phyloP scores from a whole-genome alignment of 2,329 filamentous ascomycete species.

The Pseudocercospora musae region DNA sequence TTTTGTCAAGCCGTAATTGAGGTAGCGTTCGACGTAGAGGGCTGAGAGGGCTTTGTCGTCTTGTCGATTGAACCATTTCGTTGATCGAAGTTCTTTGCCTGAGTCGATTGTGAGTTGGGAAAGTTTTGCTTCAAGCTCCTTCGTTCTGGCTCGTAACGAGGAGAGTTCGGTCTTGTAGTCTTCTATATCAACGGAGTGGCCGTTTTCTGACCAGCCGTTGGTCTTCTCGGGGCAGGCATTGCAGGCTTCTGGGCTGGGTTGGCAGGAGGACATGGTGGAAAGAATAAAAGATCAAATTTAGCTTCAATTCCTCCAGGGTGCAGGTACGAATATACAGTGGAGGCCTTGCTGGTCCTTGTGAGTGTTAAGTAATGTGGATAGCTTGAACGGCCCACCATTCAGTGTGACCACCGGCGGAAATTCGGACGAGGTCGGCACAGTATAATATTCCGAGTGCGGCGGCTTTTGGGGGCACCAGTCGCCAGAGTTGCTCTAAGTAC shows the following conservation, averaged over 20 bases:
- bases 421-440: neutral
- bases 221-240: slow-evolving; percentile 1
- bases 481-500: neutral
- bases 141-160: slow-evolving; percentile 28
- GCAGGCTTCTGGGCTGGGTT: slow-evolving; percentile 15
- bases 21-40: slow-evolving; percentile 33
- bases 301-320: neutral
- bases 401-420: neutral
- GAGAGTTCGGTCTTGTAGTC: slow-evolving; percentile 33
- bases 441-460: neutral
- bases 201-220: slow-evolving; percentile 13
- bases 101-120: slow-evolving; percentile 15
- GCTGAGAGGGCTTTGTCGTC: slow-evolving; percentile 32
- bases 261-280: slow-evolving; percentile 7
- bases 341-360: neutral
- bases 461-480: neutral
- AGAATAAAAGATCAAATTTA: neutral
- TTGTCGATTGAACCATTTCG: slow-evolving; percentile 30
- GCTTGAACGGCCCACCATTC: slow-evolving; percentile 1
- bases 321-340: neutral
- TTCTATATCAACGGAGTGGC: slow-evolving; percentile 28
- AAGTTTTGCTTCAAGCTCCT: slow-evolving; percentile 30
- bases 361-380: slow-evolving; percentile 1
- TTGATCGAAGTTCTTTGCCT: slow-evolving; percentile 22
- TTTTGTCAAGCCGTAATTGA: slow-evolving; percentile 31